Conservation (phyloP, 768 basidiomycete genomes). For the Clitopilus hobsonii region DNA sequence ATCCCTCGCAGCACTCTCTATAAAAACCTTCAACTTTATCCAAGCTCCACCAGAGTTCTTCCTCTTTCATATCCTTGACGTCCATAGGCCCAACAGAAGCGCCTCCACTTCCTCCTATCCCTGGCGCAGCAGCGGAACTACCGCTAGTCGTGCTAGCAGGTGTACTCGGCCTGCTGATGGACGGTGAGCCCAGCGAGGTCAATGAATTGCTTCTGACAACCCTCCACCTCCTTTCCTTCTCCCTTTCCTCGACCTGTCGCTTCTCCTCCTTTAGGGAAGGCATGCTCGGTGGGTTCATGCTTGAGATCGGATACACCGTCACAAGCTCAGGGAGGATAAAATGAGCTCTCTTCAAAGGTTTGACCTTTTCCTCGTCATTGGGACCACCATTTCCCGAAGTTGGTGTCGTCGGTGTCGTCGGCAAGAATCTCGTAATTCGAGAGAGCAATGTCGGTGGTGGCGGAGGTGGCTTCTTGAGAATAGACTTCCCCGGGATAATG, state of each 20-base stretch:
- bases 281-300: slow-evolving; percentile 77
- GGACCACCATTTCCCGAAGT: not conserved
- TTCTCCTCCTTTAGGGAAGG: slow-evolving; percentile 79
- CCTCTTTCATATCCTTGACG: slow-evolving; percentile 25
- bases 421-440: slow-evolving; percentile 70
- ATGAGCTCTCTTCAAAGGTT: slow-evolving; percentile 81
- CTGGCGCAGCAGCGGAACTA: not conserved
- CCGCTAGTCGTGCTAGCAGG: not conserved
- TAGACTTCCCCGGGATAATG: slow-evolving; percentile 74
- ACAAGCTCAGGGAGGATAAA: slow-evolving; percentile 86
- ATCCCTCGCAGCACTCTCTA: slow-evolving; percentile 74
- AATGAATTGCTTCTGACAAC: slow-evolving; percentile 55
- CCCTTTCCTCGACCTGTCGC: slow-evolving; percentile 70
- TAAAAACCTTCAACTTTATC: slow-evolving; percentile 86
- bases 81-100: slow-evolving; percentile 3
- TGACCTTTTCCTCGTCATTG: slow-evolving; percentile 34
- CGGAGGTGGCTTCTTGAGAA: slow-evolving; percentile 73
- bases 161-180: not conserved
- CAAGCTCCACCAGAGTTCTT: slow-evolving; percentile 78
- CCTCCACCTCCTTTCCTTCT: slow-evolving; percentile 60
- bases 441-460: slow-evolving; percentile 66
- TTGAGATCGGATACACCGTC: slow-evolving; percentile 88
- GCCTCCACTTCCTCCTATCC: not conserved
- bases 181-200: not conserved
- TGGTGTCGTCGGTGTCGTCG: slow-evolving; percentile 25